phyloP scores from a whole-genome alignment of 1,139 yeast genomes.

The Candida buenavistaensis region DNA sequence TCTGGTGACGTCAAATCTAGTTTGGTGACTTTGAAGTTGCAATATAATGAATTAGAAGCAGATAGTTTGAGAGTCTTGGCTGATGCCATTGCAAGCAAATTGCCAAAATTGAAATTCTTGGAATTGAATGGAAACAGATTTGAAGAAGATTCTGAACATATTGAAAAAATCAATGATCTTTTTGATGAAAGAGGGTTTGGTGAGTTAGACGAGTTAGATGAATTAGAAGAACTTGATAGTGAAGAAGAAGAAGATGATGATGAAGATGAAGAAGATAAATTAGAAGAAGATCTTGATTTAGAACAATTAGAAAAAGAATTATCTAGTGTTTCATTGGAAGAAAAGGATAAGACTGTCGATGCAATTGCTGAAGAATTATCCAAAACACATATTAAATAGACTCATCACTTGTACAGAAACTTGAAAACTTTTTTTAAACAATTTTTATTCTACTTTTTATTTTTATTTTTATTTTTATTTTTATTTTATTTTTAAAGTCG shows the following conservation, averaged over 20 bases:
- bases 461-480: no score
- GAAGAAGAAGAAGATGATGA: slow-evolving; percentile 78
- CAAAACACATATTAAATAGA: slow-evolving; percentile 45
- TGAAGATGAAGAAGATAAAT: slow-evolving; percentile 52
- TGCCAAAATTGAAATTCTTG: slow-evolving; percentile 62
- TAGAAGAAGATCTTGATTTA: slow-evolving; percentile 53
- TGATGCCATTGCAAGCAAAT: slow-evolving; percentile 49
- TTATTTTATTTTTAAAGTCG: no score
- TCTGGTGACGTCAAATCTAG: slow-evolving; percentile 33
- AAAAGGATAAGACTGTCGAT: slow-evolving; percentile 45
- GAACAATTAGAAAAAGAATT: slow-evolving; percentile 63
- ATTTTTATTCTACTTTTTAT: no score
- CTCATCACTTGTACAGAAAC: no score
- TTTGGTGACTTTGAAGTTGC: slow-evolving; percentile 67
- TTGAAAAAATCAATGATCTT: slow-evolving; percentile 40
- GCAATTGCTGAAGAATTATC: slow-evolving; percentile 60
- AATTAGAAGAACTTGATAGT: slow-evolving; percentile 85
- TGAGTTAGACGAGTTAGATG: slow-evolving; percentile 88
- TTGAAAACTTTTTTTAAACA: no score
- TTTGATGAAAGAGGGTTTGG: slow-evolving; percentile 78
- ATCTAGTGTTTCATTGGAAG: slow-evolving; percentile 28
- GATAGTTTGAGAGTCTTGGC: slow-evolving; percentile 60
- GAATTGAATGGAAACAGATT: slow-evolving; percentile 94
- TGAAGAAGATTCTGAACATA: slow-evolving; percentile 42
- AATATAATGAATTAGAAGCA: slow-evolving; percentile 83